These are phyloP conservation scores for Suhomyces panamericanus DNA, from an alignment of 1,139 yeast species.

Conservation along the genomic window DNA sequence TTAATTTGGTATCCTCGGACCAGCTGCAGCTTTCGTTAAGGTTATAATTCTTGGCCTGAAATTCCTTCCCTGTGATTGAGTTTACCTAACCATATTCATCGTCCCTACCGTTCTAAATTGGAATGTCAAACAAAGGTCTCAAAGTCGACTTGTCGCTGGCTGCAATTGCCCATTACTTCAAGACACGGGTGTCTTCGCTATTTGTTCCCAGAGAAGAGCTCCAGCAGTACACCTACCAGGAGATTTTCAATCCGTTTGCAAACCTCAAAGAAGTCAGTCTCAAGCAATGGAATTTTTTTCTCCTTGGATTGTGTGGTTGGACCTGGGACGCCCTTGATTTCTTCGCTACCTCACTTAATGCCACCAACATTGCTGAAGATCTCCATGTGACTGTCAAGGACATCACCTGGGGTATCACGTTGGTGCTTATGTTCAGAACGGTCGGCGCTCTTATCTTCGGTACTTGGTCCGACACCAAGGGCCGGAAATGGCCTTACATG, in stretches of 20 bases:
- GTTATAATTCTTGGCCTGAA: too few species aligned
- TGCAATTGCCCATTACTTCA: conserved; percentile 28
- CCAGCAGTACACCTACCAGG: conserved; percentile 26
- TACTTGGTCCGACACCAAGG: conserved; percentile 37
- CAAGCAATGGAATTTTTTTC: conserved; percentile 39
- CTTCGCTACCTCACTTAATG: conserved; percentile 40
- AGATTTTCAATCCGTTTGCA: conserved; percentile 37
- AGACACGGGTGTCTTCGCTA: conserved; percentile 33
- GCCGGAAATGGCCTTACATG: conserved; percentile 43
- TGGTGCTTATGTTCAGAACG: conserved; percentile 47
- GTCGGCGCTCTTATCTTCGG: conserved; percentile 46
- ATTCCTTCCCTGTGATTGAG: too few species aligned
- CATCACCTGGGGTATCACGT: conserved; percentile 46
- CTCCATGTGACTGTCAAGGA: conserved; percentile 29
- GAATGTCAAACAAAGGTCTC: not conserved
- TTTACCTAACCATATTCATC: too few species aligned
- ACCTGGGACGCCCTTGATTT: conserved; percentile 48
- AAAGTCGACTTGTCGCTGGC: conserved; percentile 6
- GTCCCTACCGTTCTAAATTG: too few species aligned
- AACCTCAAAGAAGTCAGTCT: conserved; percentile 30
- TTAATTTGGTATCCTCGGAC: too few species aligned
- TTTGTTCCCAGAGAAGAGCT: conserved; percentile 34
- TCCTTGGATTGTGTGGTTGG: conserved; percentile 33
- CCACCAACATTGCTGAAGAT: conserved; percentile 29
- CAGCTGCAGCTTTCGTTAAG: too few species aligned